These are phyloP conservation scores for Plasmopara viticola DNA, from an alignment of 352 stramenopile genomes.

Conservation along the genomic window DNA sequence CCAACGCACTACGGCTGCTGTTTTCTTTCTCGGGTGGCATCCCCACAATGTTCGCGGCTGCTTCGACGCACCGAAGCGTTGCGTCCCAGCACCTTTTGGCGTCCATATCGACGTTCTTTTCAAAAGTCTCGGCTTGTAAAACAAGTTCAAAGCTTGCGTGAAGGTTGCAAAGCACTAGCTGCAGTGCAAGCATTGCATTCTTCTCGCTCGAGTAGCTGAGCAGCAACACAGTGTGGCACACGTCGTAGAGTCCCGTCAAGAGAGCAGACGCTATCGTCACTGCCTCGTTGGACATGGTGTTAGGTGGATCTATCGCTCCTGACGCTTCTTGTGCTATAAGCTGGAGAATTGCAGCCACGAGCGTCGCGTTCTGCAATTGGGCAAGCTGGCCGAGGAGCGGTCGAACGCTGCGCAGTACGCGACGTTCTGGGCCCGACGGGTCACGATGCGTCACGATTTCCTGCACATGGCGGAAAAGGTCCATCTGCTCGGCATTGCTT, in stretches of 20 bases:
- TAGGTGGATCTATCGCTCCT: neutral
- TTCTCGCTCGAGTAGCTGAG: conserved; percentile 71
- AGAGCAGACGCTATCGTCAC: conserved; percentile 23
- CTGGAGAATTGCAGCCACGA: conserved; percentile 49
- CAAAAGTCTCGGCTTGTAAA: conserved; percentile 10
- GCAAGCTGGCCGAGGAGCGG: conserved; percentile 40
- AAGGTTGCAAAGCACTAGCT: conserved; percentile 32
- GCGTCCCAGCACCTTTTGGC: conserved; percentile 28
- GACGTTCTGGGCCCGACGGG: conserved; percentile 29
- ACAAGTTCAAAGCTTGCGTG: conserved; percentile 41
- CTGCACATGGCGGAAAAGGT: conserved; percentile 54
- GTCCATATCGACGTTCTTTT: conserved; percentile 10
- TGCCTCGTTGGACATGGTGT: neutral
- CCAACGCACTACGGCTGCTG: conserved; percentile 45
- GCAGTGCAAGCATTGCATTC: conserved; percentile 53
- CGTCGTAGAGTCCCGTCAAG: conserved; percentile 40
- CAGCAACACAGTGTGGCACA: conserved; percentile 50
- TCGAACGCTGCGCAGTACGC: conserved; percentile 35
- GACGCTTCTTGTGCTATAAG: conserved; percentile 33
- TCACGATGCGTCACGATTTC: conserved; percentile 60
- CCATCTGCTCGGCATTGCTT: conserved; percentile 45
- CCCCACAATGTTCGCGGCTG: conserved; percentile 35
- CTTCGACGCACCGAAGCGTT: conserved; percentile 39
- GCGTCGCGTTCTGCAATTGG: conserved; percentile 53
- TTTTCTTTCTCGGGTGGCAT: conserved; percentile 25